Conservation (phyloP, 169 alveolate genomes). For the Plasmodium knowlesi region DNA sequence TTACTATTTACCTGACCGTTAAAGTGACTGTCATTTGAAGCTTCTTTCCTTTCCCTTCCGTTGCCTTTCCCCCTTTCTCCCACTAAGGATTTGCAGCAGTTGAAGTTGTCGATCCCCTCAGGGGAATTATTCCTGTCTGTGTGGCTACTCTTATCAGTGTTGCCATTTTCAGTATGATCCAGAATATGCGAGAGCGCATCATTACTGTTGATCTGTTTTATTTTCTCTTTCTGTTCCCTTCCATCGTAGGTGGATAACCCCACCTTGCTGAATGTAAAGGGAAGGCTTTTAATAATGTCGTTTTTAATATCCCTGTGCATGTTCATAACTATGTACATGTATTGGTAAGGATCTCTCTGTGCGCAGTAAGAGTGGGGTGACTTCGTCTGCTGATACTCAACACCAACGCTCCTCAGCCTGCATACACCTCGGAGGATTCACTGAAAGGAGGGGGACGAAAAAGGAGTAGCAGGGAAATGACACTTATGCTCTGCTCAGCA, state of each 20-base stretch:
- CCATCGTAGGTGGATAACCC: not conserved
- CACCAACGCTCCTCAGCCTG: not conserved
- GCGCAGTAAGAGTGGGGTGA: not conserved
- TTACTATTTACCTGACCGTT: not conserved
- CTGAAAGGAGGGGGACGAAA: not conserved
- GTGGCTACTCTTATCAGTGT: not conserved
- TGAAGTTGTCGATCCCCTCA: not conserved
- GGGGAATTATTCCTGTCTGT: not conserved
- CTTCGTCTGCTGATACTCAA: not conserved
- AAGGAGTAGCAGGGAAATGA: not conserved
- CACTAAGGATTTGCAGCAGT: not conserved
- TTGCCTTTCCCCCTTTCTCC: not conserved
- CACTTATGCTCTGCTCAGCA: not conserved
- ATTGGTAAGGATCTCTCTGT: not conserved
- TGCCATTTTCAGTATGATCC: not conserved
- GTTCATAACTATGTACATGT: not conserved
- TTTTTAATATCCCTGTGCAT: constrained; percentile 45
- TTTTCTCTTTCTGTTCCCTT: not conserved
- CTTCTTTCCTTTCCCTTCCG: not conserved
- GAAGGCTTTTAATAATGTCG: constrained; percentile 41
- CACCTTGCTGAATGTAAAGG: constrained; percentile 35
- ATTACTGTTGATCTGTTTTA: not conserved
- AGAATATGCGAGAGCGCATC: not conserved
- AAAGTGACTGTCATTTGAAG: not conserved
- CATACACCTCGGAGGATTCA: not conserved